Conservation (phyloP, 441 rosid species). For the Euphorbia corollata region DNA sequence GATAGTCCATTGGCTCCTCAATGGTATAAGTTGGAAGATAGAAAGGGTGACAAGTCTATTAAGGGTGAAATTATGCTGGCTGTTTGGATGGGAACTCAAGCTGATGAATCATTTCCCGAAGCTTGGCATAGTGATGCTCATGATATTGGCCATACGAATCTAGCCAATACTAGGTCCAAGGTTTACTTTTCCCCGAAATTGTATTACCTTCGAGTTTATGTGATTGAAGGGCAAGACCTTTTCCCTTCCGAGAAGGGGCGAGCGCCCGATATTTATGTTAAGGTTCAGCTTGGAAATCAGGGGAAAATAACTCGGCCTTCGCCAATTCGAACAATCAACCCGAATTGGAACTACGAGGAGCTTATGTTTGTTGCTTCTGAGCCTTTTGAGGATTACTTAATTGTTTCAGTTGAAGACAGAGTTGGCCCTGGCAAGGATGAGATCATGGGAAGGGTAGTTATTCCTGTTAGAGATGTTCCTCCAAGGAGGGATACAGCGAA, state of each 20-base stretch:
- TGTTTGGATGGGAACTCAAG: slow-evolving; percentile 58
- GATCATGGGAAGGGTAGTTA: slow-evolving; percentile 27
- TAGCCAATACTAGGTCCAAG: slow-evolving; percentile 38
- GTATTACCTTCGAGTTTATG: slow-evolving; percentile 42
- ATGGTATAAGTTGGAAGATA: slow-evolving; percentile 44
- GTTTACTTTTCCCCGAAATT: slow-evolving; percentile 49
- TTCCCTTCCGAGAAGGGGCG: slow-evolving; percentile 33
- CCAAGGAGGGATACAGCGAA: slow-evolving; percentile 39
- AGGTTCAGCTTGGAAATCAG: slow-evolving; percentile 30
- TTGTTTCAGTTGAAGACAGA: slow-evolving; percentile 34
- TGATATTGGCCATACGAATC: slow-evolving; percentile 48
- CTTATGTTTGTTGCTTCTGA: slow-evolving; percentile 57
- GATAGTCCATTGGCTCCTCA: slow-evolving; percentile 58
- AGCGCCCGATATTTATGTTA: slow-evolving; percentile 29
- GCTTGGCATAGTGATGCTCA: slow-evolving; percentile 56
- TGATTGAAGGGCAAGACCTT: slow-evolving; percentile 58
- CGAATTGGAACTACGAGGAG: slow-evolving; percentile 51
- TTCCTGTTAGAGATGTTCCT: slow-evolving; percentile 28
- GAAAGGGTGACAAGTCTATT: slow-evolving; percentile 20
- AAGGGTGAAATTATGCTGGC: slow-evolving; percentile 51
- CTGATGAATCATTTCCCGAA: slow-evolving; percentile 44
- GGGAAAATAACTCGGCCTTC: slow-evolving; percentile 28
- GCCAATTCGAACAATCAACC: slow-evolving; percentile 30
- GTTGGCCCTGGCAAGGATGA: slow-evolving; percentile 33
- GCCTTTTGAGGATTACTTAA: slow-evolving; percentile 38